These are phyloP conservation scores for Vanilla planifolia DNA, from an alignment of 106 monocot genomes.

Conservation along the genomic window DNA sequence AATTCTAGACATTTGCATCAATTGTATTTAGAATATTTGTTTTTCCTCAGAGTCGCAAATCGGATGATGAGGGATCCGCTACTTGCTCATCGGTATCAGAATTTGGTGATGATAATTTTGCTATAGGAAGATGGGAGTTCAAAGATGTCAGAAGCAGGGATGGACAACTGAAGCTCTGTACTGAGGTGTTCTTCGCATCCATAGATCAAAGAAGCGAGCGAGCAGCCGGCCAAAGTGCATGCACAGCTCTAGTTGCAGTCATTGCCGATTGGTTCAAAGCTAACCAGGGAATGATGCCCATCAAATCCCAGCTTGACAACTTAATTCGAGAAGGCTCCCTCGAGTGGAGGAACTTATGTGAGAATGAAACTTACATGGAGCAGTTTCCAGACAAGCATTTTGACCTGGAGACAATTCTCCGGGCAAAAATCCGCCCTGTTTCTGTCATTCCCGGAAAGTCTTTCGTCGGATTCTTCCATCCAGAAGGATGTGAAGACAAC, in stretches of 20 bases:
- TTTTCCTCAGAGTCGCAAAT: slow-evolving; percentile 37
- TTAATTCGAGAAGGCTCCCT: slow-evolving; percentile 87
- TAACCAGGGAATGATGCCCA: slow-evolving; percentile 45
- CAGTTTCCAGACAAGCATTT: slow-evolving; percentile 85
- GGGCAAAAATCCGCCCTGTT: slow-evolving; percentile 56
- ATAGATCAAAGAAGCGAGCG: slow-evolving; percentile 89
- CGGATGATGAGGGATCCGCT: slow-evolving; percentile 15
- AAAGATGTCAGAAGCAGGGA: slow-evolving; percentile 69
- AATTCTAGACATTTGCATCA: no score
- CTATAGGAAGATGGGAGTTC: slow-evolving; percentile 66
- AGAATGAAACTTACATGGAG: slow-evolving; percentile 34
- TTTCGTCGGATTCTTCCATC: slow-evolving; percentile 88
- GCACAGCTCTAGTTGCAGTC: slow-evolving; percentile 80
- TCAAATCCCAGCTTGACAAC: slow-evolving; percentile 81
- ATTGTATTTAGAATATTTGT: no score
- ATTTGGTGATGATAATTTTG: slow-evolving; percentile 85
- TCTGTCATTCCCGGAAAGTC: slow-evolving; percentile 50
- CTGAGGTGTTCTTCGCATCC: slow-evolving; percentile 80
- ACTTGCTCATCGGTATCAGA: slow-evolving; percentile 34
- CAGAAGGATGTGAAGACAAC: slow-evolving; percentile 36
- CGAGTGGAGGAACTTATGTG: slow-evolving; percentile 84
- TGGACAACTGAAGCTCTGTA: slow-evolving; percentile 55
- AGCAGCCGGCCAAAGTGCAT: slow-evolving; percentile 89
- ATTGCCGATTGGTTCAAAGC: slow-evolving; percentile 85
- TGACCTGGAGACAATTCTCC: slow-evolving; percentile 84